A percentile compares a stretch with the other conserved stretches of the same genome.
Conservation (phyloP, 2,329 filamentous ascomycete species). For the Cercospora sp. region DNA sequence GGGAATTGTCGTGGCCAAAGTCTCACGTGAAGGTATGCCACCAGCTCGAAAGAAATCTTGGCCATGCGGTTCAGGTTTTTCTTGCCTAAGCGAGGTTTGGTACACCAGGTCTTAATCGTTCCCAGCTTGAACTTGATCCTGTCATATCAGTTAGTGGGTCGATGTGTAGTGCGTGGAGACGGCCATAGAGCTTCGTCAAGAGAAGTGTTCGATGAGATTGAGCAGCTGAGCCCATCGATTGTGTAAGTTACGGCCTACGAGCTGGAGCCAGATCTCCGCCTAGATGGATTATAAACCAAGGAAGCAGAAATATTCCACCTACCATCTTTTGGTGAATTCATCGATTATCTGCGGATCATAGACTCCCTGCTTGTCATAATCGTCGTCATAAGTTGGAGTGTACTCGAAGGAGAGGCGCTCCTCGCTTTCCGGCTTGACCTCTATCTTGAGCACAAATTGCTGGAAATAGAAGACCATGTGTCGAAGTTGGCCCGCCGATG, state of each 20-base stretch:
- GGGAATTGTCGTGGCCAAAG: neutral
- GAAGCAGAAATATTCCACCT: neutral
- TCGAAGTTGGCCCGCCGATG: neutral
- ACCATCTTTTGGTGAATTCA: neutral
- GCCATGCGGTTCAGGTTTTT: constrained; percentile 9
- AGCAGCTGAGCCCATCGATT: neutral
- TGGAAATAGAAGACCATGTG: neutral
- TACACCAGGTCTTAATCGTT: neutral
- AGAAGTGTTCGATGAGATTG: neutral
- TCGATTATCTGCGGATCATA: neutral
- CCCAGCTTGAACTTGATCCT: neutral
- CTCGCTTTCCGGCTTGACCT: neutral
- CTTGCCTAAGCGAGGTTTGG: neutral
- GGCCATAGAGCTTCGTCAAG: neutral
- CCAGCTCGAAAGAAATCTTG: constrained; percentile 8
- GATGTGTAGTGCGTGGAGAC: neutral
- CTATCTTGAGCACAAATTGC: neutral
- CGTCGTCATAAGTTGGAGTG: neutral
- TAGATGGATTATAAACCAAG: neutral
- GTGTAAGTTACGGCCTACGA: neutral
- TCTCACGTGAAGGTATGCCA: neutral
- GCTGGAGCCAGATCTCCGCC: neutral
- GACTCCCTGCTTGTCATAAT: neutral
- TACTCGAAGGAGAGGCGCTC: neutral
- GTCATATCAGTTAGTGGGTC: neutral